Evolutionary conservation across 2,329 filamentous ascomycete genomes (phyloP), one percentile per base, ranked within the genome.

Genomic region (Ilyonectria robusta): DNA sequence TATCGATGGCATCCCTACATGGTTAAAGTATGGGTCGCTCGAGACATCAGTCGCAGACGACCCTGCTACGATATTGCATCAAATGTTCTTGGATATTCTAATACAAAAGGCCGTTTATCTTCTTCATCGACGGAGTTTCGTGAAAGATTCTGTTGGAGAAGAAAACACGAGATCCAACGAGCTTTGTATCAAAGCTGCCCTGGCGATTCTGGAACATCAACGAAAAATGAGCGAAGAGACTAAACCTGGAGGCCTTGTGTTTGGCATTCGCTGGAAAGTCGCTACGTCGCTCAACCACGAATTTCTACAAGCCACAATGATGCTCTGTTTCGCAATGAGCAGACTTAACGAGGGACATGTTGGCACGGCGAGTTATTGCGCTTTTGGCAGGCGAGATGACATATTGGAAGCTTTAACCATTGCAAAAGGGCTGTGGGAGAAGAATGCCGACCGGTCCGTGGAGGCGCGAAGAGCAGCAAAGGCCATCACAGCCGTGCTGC

Each of bases 221-320:
- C 50, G 59, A 13, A 66, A 59, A 29, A 71, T 71, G 59, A 37
- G 46, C 26, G 68, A 73, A 44, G 71, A 73, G 50, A 65, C 26
- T 4, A 63, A 68, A 51, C 63, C 64, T 10, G 68, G 68, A 23
- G 70, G 70, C 33, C 47, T 70, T 23, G 69, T 73, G 66, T 70
- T 69, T 42, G 51, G 53, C 42, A 69, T 72, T n/a, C 68, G 66
- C 15, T 72, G 70, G 68, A 71, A 68, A 31, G 66, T 72, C 35
- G 55, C 62, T 6, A 53, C 70, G 9, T 65, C 66, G 15, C 63
- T 72, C 10, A 69, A 62, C 7, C 63, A 64, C 19, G 70, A 72
- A 26, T 71, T 72, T 26, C 47, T 72, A 7, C 70, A 66, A 31
- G 66, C 68, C 23, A 71, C 63, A 10, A 69, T 65, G 60, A 72